phyloP scores from a whole-genome alignment of 805 yeast genomes.

The Candida quercuum region DNA sequence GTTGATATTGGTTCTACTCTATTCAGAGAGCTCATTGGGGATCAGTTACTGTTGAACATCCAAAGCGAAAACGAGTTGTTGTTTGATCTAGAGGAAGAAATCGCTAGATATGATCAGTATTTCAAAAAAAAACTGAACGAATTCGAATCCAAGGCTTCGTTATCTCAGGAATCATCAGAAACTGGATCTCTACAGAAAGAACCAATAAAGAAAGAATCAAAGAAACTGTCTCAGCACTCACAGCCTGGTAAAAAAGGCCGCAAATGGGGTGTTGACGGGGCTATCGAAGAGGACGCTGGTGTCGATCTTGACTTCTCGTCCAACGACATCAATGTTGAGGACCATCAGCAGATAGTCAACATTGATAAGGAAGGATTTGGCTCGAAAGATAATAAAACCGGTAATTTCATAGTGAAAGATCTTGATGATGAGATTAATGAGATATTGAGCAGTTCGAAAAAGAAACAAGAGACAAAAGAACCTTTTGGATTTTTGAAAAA shows the following conservation, averaged over 20 bases:
- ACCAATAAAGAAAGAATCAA: slow-evolving; percentile 11
- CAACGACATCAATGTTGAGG: slow-evolving; percentile 16
- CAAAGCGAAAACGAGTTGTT: slow-evolving; percentile 26
- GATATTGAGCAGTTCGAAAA: slow-evolving; percentile 28
- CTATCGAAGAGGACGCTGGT: slow-evolving; percentile 38
- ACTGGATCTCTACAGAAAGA: slow-evolving; percentile 2
- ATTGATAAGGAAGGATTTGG: slow-evolving; percentile 34
- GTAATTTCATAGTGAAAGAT: slow-evolving; percentile 63
- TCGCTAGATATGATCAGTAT: slow-evolving; percentile 32
- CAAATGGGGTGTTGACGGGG: slow-evolving; percentile 66
- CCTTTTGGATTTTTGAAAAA: slow-evolving; percentile 57
- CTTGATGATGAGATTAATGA: slow-evolving; percentile 46
- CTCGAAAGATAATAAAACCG: slow-evolving; percentile 34
- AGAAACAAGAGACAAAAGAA: slow-evolving; percentile 24
- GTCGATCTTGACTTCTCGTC: slow-evolving; percentile 52
- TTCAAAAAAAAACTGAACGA: slow-evolving; percentile 32
- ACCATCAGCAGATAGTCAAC: slow-evolving; percentile 8
- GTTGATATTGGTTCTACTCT: slow-evolving; percentile 26
- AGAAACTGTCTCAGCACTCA: slow-evolving; percentile 13
- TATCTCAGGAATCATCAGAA: not conserved
- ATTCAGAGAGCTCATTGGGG: slow-evolving; percentile 27
- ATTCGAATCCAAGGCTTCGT: slow-evolving; percentile 8
- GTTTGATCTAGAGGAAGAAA: slow-evolving; percentile 26
- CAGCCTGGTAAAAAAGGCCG: slow-evolving; percentile 33
- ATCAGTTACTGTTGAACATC: slow-evolving; percentile 20